These are phyloP conservation scores for Tubosaeta brunneosetosa DNA, from an alignment of 768 basidiomycete genomes.

Conservation along the genomic window DNA sequence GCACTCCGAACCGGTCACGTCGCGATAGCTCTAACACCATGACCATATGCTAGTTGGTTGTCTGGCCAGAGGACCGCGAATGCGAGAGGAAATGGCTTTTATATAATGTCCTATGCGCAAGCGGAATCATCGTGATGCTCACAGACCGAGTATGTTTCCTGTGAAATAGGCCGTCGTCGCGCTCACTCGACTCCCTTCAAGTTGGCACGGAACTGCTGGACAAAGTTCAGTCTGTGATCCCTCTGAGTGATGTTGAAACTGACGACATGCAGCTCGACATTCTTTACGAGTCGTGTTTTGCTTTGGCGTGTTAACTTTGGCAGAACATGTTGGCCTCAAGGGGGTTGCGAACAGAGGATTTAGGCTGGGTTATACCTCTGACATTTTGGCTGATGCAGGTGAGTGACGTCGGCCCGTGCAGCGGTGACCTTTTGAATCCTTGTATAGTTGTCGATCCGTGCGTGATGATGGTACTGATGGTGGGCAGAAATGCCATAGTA, in stretches of 20 bases:
- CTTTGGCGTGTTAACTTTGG: not conserved
- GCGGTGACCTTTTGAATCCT: not conserved
- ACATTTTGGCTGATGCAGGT: slow-evolving; percentile 91
- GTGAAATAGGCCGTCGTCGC: not conserved
- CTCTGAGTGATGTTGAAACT: not conserved
- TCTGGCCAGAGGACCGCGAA: slow-evolving; percentile 49
- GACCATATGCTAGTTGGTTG: slow-evolving; percentile 39
- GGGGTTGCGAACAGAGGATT: slow-evolving; percentile 58
- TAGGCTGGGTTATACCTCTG: slow-evolving; percentile 86
- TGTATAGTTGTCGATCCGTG: slow-evolving; percentile 81
- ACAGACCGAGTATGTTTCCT: slow-evolving; percentile 56
- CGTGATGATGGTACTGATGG: slow-evolving; percentile 92
- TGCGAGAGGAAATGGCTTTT: slow-evolving; percentile 70
- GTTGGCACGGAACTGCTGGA: slow-evolving; percentile 60
- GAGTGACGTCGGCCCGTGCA: slow-evolving; percentile 6
- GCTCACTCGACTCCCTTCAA: slow-evolving; percentile 32
- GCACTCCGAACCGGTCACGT: not conserved
- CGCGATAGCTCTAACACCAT: no score
- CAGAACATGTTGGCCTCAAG: slow-evolving; percentile 77
- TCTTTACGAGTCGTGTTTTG: slow-evolving; percentile 33
- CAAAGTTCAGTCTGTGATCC: slow-evolving; percentile 28
- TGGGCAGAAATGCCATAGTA: slow-evolving; percentile 71
- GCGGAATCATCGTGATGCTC: slow-evolving; percentile 60
- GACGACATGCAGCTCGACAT: slow-evolving; percentile 57
- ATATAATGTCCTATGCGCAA: slow-evolving; percentile 61